Evolutionary conservation across 306 rosid genomes (phyloP).

Genomic region (Castanea crenata): DNA sequence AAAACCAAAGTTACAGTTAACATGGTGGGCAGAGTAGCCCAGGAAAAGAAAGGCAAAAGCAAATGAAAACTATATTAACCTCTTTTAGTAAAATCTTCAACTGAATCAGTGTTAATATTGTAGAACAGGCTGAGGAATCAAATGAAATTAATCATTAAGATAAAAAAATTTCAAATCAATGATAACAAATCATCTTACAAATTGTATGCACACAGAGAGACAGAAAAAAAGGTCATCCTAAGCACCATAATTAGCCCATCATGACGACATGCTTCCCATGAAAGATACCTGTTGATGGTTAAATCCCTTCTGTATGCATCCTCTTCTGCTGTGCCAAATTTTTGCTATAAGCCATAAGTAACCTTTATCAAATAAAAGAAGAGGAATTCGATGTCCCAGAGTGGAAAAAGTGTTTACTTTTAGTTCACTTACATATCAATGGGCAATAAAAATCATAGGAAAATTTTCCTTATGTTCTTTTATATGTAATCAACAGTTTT

Average conservation of each 20-base stretch:
- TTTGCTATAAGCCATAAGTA: slow-evolving; percentile 58
- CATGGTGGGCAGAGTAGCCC: slow-evolving; percentile 1
- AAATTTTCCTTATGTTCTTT: neutral
- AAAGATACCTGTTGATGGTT: slow-evolving; percentile 81
- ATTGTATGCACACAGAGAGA: neutral
- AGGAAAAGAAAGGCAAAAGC: slow-evolving; percentile 14
- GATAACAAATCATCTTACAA: slow-evolving; percentile 15
- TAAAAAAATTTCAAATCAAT: slow-evolving; percentile 4
- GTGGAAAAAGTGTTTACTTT: neutral
- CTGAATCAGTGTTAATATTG: slow-evolving; percentile 70
- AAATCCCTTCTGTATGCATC: slow-evolving; percentile 98
- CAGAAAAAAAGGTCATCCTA: neutral
- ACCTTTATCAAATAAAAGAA: slow-evolving; percentile 4
- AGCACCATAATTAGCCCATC: slow-evolving; percentile 8
- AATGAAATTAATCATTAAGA: neutral
- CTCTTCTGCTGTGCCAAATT: slow-evolving; percentile 80
- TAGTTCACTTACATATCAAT: neutral
- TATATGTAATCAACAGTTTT: neutral
- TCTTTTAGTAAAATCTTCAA: slow-evolving; percentile 86
- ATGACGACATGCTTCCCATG: slow-evolving; percentile 6
- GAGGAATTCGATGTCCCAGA: neutral
- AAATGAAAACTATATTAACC: slow-evolving; percentile 44
- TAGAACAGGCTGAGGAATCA: slow-evolving; percentile 69
- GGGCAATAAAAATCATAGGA: neutral
- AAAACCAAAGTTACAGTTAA: slow-evolving; percentile 10